Evolutionary conservation across 2,329 filamentous ascomycete genomes (phyloP).

Genomic region (Ramularia endophylla): DNA sequence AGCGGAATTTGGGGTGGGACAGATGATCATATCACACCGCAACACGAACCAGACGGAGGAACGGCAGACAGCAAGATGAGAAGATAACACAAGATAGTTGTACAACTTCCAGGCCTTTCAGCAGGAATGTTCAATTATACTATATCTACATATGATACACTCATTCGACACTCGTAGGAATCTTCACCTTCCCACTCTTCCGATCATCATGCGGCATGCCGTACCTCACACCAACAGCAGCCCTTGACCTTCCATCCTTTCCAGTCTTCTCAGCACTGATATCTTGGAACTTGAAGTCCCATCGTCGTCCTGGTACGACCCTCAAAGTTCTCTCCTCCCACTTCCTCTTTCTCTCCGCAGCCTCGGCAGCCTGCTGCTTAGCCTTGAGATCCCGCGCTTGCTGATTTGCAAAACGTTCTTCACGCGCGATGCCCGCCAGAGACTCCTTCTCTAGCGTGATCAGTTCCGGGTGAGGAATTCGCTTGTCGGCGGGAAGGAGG

Average conservation of each 20-base stretch:
- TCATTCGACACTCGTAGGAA: slow-evolving; percentile 53
- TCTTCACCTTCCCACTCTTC: slow-evolving; percentile 59
- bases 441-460: slow-evolving; percentile 45
- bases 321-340: slow-evolving; percentile 39
- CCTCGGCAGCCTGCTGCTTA: slow-evolving; percentile 33
- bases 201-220: slow-evolving; percentile 57
- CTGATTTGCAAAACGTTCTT: slow-evolving; percentile 40
- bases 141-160: slow-evolving; percentile 12
- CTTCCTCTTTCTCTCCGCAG: slow-evolving; percentile 35
- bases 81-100: no score
- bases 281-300: slow-evolving; percentile 56
- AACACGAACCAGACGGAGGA: no score
- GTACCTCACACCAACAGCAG: slow-evolving; percentile 54
- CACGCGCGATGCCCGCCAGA: slow-evolving; percentile 32
- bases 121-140: neutral
- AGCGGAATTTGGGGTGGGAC: no score
- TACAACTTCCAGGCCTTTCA: no score
- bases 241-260: slow-evolving; percentile 46
- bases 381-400: slow-evolving; percentile 29
- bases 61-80: no score
- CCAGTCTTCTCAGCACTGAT: slow-evolving; percentile 52
- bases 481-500: slow-evolving; percentile 56
- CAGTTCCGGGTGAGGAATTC: slow-evolving; percentile 59
- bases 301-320: slow-evolving; percentile 45
- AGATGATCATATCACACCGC: no score